Conservation (phyloP, 108 stramenopile species). For the Skeletonema marinoi region DNA sequence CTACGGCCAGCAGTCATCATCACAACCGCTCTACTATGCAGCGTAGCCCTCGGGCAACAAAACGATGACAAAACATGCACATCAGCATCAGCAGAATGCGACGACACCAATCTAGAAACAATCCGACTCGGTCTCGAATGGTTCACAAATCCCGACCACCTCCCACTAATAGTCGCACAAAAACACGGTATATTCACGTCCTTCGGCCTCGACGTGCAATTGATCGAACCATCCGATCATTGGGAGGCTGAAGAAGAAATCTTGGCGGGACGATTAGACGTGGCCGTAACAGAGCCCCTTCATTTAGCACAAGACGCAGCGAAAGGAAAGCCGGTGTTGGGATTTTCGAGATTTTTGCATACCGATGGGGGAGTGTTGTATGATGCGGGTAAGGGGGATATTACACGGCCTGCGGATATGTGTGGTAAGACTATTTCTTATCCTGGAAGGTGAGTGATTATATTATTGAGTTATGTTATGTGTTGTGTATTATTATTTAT, state of each 20-base stretch:
- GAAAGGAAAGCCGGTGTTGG: conserved; percentile 40
- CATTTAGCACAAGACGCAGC: conserved; percentile 63
- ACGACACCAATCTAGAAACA: background rate
- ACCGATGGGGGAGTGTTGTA: conserved; percentile 66
- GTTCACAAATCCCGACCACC: conserved; percentile 59
- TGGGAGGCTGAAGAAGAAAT: conserved; percentile 72
- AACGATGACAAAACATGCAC: too few relatives aligned
- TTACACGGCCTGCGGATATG: conserved; percentile 54
- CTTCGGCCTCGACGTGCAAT: conserved; percentile 41
- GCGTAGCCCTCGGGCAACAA: too few relatives aligned
- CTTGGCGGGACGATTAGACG: conserved; percentile 49
- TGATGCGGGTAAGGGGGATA: conserved; percentile 23
- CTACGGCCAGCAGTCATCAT: too few relatives aligned
- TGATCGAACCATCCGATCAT: conserved; percentile 59
- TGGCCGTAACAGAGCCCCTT: conserved; percentile 58
- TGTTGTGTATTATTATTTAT: background rate
- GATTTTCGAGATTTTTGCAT: conserved; percentile 55
- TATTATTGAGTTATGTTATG: too few relatives aligned
- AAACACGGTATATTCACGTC: conserved; percentile 49
- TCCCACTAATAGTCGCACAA: conserved; percentile 54
- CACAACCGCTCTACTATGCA: too few relatives aligned
- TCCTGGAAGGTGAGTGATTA: conserved; percentile 36
- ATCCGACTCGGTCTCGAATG: conserved; percentile 56
- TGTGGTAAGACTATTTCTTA: conserved; percentile 58
- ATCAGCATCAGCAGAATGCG: too few relatives aligned